Percentiles rank a stretch among this genome's conserved stretches.
Evolutionary conservation across 345 rosid genomes (phyloP).

Genomic region (Viola odorata): DNA sequence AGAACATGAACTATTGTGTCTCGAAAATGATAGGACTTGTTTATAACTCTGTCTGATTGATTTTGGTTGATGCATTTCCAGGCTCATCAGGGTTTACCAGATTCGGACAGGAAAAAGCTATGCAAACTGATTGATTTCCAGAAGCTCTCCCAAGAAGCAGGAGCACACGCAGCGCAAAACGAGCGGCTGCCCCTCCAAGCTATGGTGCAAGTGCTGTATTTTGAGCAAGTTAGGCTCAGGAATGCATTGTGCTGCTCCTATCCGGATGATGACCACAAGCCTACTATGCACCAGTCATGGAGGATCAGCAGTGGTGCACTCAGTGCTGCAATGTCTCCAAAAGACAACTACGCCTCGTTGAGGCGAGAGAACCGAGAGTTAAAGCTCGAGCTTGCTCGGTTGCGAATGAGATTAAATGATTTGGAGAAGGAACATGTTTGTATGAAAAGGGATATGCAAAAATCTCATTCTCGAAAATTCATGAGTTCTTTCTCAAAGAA

Average conservation of each 20-base stretch:
- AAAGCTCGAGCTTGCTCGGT: conserved; percentile 84
- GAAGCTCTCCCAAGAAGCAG: conserved; percentile 94
- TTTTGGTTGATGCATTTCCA: conserved; percentile 19
- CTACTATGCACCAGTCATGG: conserved; percentile 72
- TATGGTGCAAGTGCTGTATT: conserved; percentile 91
- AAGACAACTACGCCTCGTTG: conserved; percentile 91
- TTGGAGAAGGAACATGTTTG: conserved; percentile 94
- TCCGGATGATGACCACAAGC: conserved; percentile 63
- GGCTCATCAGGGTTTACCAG: conserved; percentile 76
- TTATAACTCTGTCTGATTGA: background rate
- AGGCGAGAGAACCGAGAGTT: conserved; percentile 93
- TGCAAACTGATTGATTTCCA: conserved; percentile 84
- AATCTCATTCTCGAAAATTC: conserved; percentile 81
- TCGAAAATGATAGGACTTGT: background rate
- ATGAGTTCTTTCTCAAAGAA: conserved; percentile 84
- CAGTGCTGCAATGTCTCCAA: conserved; percentile 94
- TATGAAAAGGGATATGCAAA: conserved; percentile 94
- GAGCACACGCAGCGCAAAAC: conserved; percentile 96
- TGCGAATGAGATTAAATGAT: conserved; percentile 89
- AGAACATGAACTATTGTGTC: background rate
- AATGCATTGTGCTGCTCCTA: conserved; percentile 61
- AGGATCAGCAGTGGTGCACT: conserved; percentile 87
- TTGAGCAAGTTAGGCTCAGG: conserved; percentile 87
- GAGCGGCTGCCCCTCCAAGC: conserved; percentile 95
- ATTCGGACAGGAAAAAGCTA: conserved; percentile 75